These are phyloP conservation scores for Phoma sp. DNA, from an alignment of 2,329 filamentous ascomycete genomes.

Conservation along the genomic window DNA sequence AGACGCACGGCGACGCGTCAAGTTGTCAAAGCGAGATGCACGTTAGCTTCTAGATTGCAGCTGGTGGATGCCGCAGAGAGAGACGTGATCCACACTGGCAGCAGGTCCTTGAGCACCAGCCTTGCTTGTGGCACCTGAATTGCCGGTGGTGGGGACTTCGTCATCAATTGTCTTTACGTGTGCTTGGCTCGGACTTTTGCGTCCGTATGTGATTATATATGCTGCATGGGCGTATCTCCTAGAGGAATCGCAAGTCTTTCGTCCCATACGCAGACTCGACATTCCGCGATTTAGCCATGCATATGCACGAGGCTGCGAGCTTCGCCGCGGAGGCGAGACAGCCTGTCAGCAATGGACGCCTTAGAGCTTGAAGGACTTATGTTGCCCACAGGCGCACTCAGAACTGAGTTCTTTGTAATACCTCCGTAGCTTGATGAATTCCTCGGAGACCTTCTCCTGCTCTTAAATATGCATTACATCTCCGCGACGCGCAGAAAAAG, in stretches of 20 bases:
- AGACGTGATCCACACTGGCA: slow-evolving; percentile 11
- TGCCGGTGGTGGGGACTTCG: background rate
- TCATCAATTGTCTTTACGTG: background rate
- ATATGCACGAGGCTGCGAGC: background rate
- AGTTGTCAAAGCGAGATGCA: slow-evolving; percentile 1
- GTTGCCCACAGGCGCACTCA: no score
- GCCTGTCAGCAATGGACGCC: no score
- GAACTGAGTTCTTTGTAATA: no score
- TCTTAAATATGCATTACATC: slow-evolving; percentile 29
- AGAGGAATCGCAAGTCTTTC: no score
- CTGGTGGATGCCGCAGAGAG: slow-evolving; percentile 1
- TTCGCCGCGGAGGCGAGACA: background rate
- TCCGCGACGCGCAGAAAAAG: slow-evolving; percentile 40
- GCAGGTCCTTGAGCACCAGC: background rate
- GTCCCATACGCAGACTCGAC: background rate
- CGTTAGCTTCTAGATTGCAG: slow-evolving; percentile 9
- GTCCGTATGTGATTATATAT: no score
- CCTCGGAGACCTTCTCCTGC: slow-evolving; percentile 23
- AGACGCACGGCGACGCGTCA: slow-evolving; percentile 3
- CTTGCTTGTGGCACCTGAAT: background rate
- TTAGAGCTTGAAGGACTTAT: no score
- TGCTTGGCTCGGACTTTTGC: background rate
- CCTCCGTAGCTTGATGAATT: background rate
- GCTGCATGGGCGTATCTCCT: no score
- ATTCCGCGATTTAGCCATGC: background rate